Base-by-base conservation (phyloP, 2,329 filamentous ascomycete species). In the Fusarium sp. region DNA sequence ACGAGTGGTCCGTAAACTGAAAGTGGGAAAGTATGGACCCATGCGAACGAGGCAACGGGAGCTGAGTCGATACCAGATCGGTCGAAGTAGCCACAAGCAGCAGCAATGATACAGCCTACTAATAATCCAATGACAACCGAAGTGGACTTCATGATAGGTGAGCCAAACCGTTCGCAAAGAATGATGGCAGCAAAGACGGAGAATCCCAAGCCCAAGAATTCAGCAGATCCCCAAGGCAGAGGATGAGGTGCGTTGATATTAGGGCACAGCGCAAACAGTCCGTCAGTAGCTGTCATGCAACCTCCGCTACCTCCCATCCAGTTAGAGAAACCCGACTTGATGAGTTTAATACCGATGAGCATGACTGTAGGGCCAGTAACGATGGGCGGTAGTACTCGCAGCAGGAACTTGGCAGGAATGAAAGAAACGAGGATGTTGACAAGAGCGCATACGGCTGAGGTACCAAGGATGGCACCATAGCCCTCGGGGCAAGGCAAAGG, bases 121-220 rank as follows among this genome's bases (percentile, higher is more conserved):
- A 94, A 85, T 7, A 94, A 84, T 16, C 93, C 92, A 59, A 94
- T 84, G 44, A 94, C 88, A 32, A 95, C 92, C 30, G 90, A 90
- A 10, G 89, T 91, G 4, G 90, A 92, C 77, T 94, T 94, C 91
- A 96, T 94, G 70, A 96, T 91, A 0, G 93, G 93, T 0, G 92
- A 87, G 2, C 93, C 93, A 73, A 94, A 94, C 13, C 92, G 88
- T 79, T 96, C 93, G 77, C 91, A 93, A 14, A 95, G 77, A 65
- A 96, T 90, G 76, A 96, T 95, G 29, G 91, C 92, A 46, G 91
- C 72, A 76, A 95, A 95, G 37, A 94, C 93, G 46, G 89, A 89
- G 81, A 96, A 94, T 1, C 93, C 93, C 3, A 96, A 86, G 14
- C 86, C 93, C 7, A 96, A 87, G 71, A 91, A 94, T 79, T 96